Evolutionary conservation across 2,329 filamentous ascomycete species (phyloP), one percentile per base, ranked within the genome.

Genomic region (Colletotrichum sp.): DNA sequence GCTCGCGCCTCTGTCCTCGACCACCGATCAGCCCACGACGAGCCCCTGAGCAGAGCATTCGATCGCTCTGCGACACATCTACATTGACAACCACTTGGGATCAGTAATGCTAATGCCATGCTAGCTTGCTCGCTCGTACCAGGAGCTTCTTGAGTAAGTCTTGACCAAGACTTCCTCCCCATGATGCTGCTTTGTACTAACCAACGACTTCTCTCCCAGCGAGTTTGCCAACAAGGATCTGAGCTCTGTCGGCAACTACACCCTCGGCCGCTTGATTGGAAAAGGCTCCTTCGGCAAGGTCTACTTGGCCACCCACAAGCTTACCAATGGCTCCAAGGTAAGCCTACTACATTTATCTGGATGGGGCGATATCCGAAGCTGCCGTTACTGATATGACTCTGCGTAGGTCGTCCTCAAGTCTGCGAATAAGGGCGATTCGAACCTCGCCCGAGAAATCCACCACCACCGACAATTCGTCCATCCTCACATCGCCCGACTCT

Each of bases 271-370:
- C 75, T 89, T 99, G 74, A 98, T 99, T 83, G 97, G 97, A 79
- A 99, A 99, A 84, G 97, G 97, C 74, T 98, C 96, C 78, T 99
- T 99, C 86, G 97, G 97, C 81, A 99, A 98, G 87, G 97, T 99
- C 81, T 99, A 99, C 85, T 90, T 99, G 75, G 97, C 96, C 74
- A 93, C 93, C 61, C 97, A 99, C 86, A 99, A 98, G 85, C 95
- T 99, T 85, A 99, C 95, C 82, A 98, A 98, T 92, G 96, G 96
- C 82, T 98, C 96, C 83, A 99, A 98, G 92, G 96, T 96, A 82
- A 77, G 88, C 16, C 28, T 18, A 15, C 24, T n/a, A 18, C 43
- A 7, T 16, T 52, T 13, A 8, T 21, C 16, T 69, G 26, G 36
- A 21, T 28, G 28, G n/a, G 36, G 21, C 66, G 34, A 30, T 24